Evolutionary conservation across 169 alveolate genomes (phyloP), one percentile per base, ranked within the genome.

Genomic region (Cryptosporidium sp.): DNA sequence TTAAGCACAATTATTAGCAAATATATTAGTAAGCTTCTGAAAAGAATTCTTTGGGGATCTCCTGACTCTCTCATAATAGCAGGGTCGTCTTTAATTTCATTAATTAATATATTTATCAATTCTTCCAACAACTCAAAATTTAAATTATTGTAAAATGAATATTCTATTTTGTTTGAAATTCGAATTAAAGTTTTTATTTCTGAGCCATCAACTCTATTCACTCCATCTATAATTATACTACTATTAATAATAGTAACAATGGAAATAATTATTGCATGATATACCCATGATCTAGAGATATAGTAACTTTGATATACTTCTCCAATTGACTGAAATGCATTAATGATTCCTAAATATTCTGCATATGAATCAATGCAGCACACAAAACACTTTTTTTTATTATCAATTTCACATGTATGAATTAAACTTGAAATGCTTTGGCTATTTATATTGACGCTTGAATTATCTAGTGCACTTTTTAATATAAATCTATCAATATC

Each of bases 281-380:
- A 61, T 43, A 62, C 68, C 89, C 89, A 80, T 21, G 74, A 18
- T 35, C 62, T 80, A 23, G 89, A 37, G 8, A 80, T 10, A 41
- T 41, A 43, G 29, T 43, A 80, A 43, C n/a, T 41, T 45, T 16
- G 31, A 1, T 45, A 51, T 39, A 21, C 74, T 23, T 31, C 86
- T 16, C 51, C 51, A n/a, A 52, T 55, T 33, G 18, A 6, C 10
- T 73, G 62, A 12, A 80, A 43, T 59, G 48, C 39, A 21, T 80
- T 62, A 10, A 80, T 80, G 6, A 80, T 80, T 4, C 89, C 89
- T 50, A 80, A 59, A 80, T 80, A 80, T 48, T 80, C 89, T 12
- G 65, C n/a, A 10, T 80, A 62, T 41, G 89, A 80, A 62, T 80
- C 73, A 23, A 80, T 62, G 12, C 68, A 59, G 26, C 89, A 80